These are phyloP conservation scores for Boletus sp. DNA, from an alignment of 768 basidiomycete species.

Conservation along the genomic window DNA sequence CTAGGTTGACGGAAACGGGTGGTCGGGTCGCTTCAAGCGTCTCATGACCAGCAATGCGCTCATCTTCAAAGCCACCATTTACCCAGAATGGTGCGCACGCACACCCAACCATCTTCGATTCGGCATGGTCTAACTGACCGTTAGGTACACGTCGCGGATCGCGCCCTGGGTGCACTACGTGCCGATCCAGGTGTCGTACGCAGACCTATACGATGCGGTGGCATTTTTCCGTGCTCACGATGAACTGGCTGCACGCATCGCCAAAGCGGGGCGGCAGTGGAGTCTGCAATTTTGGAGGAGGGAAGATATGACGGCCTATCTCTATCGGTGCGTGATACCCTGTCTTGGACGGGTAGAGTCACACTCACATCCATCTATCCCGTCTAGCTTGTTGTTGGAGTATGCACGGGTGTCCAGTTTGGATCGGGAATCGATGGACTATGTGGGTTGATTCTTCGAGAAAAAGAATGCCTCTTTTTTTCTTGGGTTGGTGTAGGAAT, in stretches of 20 bases:
- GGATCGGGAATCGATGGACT: slow-evolving; percentile 44
- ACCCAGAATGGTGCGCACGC: slow-evolving; percentile 61
- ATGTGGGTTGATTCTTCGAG: slow-evolving; percentile 10
- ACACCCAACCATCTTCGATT: background rate
- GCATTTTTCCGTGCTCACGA: slow-evolving; percentile 75
- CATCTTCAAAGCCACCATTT: slow-evolving; percentile 67
- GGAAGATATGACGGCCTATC: slow-evolving; percentile 58
- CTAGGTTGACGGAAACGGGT: slow-evolving; percentile 62
- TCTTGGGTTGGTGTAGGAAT: too few species aligned
- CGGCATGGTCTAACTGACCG: background rate
- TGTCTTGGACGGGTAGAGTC: background rate
- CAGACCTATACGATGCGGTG: slow-evolving; percentile 67
- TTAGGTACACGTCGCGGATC: slow-evolving; percentile 54
- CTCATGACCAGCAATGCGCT: slow-evolving; percentile 60
- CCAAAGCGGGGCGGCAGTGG: slow-evolving; percentile 54
- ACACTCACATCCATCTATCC: too few species aligned
- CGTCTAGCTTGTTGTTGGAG: slow-evolving; percentile 45
- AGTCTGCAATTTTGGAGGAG: slow-evolving; percentile 54
- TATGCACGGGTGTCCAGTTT: slow-evolving; percentile 50
- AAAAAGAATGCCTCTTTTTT: too few species aligned
- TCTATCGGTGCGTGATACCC: slow-evolving; percentile 43
- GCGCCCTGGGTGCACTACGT: slow-evolving; percentile 75
- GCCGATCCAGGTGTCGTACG: slow-evolving; percentile 61
- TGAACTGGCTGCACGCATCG: slow-evolving; percentile 54
- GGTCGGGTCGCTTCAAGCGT: slow-evolving; percentile 68